Evolutionary conservation across 768 basidiomycete genomes (phyloP).

Genomic region (Postia placenta): DNA sequence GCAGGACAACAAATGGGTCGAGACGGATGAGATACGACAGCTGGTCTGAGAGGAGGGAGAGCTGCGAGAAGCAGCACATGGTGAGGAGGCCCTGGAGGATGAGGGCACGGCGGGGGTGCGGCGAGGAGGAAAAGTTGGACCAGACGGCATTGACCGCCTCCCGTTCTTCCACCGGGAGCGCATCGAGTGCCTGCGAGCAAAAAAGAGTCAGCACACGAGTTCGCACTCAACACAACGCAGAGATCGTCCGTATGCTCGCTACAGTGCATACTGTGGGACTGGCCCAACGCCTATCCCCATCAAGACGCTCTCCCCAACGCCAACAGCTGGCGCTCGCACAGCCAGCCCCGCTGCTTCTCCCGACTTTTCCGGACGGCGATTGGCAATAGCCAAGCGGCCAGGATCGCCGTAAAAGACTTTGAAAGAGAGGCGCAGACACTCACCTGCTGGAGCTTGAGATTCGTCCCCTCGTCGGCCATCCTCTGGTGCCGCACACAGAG

Average conservation of each 20-base stretch:
- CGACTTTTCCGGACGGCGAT: too few species aligned
- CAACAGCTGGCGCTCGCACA: too few species aligned
- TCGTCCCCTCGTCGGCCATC: conserved; percentile 95
- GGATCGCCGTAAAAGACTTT: too few species aligned
- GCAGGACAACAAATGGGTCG: conserved; percentile 88
- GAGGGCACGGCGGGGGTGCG: conserved; percentile 84
- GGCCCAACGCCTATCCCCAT: neutral
- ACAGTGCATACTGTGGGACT: neutral
- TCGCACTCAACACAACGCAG: too few species aligned
- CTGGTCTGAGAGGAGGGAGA: conserved; percentile 91
- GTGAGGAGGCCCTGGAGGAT: conserved; percentile 96
- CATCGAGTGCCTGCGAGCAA: conserved; percentile 83
- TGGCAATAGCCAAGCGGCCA: neutral
- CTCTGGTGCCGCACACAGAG: conserved; percentile 91
- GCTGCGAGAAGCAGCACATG: conserved; percentile 98
- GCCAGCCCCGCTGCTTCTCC: too few species aligned
- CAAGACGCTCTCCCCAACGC: too few species aligned
- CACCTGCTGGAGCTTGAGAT: conserved; percentile 86
- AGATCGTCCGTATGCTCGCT: too few species aligned
- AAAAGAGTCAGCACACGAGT: too few species aligned
- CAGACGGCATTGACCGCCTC: conserved; percentile 88
- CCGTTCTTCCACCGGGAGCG: conserved; percentile 78
- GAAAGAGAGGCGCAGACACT: too few species aligned
- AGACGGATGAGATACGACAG: conserved; percentile 90
- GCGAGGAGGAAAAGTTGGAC: conserved; percentile 94